These are phyloP conservation scores for Hypocrella siamensis DNA, from an alignment of 2,329 filamentous ascomycete genomes.

Conservation along the genomic window DNA sequence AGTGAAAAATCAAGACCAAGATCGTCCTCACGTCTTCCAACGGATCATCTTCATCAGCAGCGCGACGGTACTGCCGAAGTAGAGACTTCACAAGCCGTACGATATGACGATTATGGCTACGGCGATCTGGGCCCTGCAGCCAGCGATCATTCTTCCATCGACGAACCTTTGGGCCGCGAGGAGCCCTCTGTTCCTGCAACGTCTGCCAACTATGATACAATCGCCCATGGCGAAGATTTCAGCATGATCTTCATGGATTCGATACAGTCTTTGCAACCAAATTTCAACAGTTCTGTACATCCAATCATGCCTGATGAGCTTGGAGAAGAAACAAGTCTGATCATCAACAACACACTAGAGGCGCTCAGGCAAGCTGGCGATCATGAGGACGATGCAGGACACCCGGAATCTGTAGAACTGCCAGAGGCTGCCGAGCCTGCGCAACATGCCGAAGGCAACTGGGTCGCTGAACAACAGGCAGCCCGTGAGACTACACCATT, in stretches of 20 bases:
- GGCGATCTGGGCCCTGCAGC: slow-evolving; percentile 11
- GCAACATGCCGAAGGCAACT: not conserved
- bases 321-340: slow-evolving; percentile 39
- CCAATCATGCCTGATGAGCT: slow-evolving; percentile 25
- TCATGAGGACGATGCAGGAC: slow-evolving; percentile 2
- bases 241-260: slow-evolving; percentile 44
- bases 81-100: slow-evolving; percentile 8
- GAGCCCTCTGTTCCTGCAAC: slow-evolving; percentile 5
- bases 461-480: slow-evolving; percentile 1
- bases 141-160: slow-evolving; percentile 15
- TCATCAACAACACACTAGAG: slow-evolving; percentile 39
- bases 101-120: slow-evolving; percentile 10
- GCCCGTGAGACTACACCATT: not conserved
- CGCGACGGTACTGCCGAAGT: slow-evolving; percentile 2
- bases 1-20: not conserved
- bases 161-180: not conserved
- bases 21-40: slow-evolving; percentile 5
- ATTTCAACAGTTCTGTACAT: slow-evolving; percentile 17
- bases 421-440: slow-evolving; percentile 3
- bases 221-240: slow-evolving; percentile 36
- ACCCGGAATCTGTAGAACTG: slow-evolving; percentile 2
- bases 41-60: slow-evolving; percentile 1
- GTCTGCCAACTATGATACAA: slow-evolving; percentile 21
- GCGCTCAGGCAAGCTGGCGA: slow-evolving; percentile 23
- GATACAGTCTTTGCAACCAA: slow-evolving; percentile 32